Evolutionary conservation across 441 rosid genomes (phyloP).

Genomic region (Adansonia madagascariensis): DNA sequence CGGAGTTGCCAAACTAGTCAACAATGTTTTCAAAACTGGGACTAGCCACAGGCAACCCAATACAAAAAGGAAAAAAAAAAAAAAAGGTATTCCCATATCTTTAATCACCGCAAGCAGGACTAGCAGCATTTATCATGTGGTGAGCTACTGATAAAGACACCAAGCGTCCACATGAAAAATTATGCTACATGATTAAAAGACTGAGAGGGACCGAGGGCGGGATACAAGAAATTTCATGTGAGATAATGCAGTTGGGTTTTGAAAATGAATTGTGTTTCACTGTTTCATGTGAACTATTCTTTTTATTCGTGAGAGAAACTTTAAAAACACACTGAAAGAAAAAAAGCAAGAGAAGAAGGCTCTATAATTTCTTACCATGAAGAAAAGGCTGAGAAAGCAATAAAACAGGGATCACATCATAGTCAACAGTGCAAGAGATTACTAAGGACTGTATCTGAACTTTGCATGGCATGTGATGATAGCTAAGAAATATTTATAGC

Average conservation of each 20-base stretch:
- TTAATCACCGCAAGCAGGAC: slow-evolving; percentile 27
- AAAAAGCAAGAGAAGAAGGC: slow-evolving; percentile 14
- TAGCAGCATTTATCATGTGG: slow-evolving; percentile 39
- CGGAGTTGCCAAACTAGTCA: slow-evolving; percentile 14
- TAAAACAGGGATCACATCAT: slow-evolving; percentile 31
- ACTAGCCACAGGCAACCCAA: not conserved
- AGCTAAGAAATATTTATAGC: slow-evolving; percentile 23
- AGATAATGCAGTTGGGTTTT: slow-evolving; percentile 1
- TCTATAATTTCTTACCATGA: slow-evolving; percentile 16
- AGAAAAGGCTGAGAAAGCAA: slow-evolving; percentile 27
- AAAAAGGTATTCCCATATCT: not conserved
- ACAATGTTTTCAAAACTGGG: slow-evolving; percentile 9
- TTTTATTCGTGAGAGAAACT: slow-evolving; percentile 12
- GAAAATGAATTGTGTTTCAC: not conserved
- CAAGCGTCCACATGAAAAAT: slow-evolving; percentile 15
- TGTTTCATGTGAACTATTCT: slow-evolving; percentile 20
- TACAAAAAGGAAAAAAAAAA: not conserved
- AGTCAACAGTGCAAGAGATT: slow-evolving; percentile 28
- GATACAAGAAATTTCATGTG: slow-evolving; percentile 10
- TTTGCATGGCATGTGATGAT: slow-evolving; percentile 41
- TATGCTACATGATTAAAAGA: not conserved
- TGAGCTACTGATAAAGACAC: slow-evolving; percentile 7
- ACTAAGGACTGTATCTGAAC: not conserved
- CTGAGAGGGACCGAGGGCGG: not conserved
- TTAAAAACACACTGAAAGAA: not conserved